Evolutionary conservation across 805 yeast genomes (phyloP), one percentile per base, ranked within the genome.

Genomic region (Aciculoconidium aculeatum): DNA sequence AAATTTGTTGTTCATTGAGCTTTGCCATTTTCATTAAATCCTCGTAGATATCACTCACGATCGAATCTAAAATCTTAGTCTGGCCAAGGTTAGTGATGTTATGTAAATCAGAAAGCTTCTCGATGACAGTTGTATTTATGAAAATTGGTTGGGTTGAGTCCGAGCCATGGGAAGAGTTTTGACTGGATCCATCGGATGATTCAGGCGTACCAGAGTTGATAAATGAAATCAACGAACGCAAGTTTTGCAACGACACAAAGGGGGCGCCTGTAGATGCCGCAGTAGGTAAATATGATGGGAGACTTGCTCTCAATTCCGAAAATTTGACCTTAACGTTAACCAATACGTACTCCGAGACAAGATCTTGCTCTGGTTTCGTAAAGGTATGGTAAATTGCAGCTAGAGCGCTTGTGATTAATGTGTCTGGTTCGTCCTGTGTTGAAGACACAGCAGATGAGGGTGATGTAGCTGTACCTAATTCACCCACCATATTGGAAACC

Each of bases 261-360:
- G 78, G 75, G 17, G 70, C 64, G 0, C 70, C 68, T 2, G 71
- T 67, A 1, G 70, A 46, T 5, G 57, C 45, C 4, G 83, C 69
- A 39, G 71, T 53, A 3, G 61, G 63, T 4, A 85, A 73, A 23
- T 68, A 48, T 16, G 53, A 45, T 0, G 69, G 85, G 24, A 69
- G 50, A 4, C 61, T 57, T 1, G 84, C 85, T 38, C 66, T 74
- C 35, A 80, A 51, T 40, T 81, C 81, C 35, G 63, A 65, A 44
- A 82, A 77, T 33, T 73, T 75, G 15, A 82, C 65, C 39, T 73
- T 79, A 39, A 78, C 65, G 48, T 81, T 84, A 34, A 82, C 65
- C 16, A 82, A 74, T 19, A 80, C 74, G 47, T 83, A 83, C 43
- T 58, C 64, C 7, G 51, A 29, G 9, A 33, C 30, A 9, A 23